phyloP scores from a whole-genome alignment of 352 stramenopile genomes.

The Phytophthora crassamura region DNA sequence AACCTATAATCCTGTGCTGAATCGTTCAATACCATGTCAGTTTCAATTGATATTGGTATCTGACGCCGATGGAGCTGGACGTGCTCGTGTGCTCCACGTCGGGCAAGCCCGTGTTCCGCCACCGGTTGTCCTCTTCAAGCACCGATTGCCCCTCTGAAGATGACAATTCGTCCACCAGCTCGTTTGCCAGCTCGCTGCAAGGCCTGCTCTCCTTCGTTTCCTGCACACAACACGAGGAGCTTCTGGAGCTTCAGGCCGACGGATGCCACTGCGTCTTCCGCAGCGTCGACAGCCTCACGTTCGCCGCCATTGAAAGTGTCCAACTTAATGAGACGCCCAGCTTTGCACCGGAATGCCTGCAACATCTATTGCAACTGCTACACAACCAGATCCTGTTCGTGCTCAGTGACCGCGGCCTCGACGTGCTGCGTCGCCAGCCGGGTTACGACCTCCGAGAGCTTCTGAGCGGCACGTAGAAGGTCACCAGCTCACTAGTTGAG shows the following conservation, averaged over 20 bases:
- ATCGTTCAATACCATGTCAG: too few relatives aligned
- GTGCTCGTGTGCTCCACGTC: conserved; percentile 65
- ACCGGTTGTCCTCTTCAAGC: conserved; percentile 26
- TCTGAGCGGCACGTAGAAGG: conserved; percentile 63
- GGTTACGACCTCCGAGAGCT: conserved; percentile 79
- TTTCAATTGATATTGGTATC: too few relatives aligned
- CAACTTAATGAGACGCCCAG: conserved; percentile 7
- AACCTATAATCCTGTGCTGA: background rate
- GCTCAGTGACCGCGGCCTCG: conserved; percentile 63
- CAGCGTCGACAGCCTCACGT: conserved; percentile 56
- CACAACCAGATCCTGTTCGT: conserved; percentile 70
- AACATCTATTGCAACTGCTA: conserved; percentile 56
- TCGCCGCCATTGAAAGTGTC: conserved; percentile 52
- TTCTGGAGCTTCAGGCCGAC: conserved; percentile 53
- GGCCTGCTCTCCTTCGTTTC: conserved; percentile 66
- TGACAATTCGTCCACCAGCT: conserved; percentile 40
- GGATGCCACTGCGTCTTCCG: conserved; percentile 57
- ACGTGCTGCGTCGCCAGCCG: conserved; percentile 64
- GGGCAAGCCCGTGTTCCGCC: conserved; percentile 68
- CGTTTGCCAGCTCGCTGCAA: conserved; percentile 71
- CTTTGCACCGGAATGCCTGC: conserved; percentile 44
- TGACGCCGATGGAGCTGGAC: conserved; percentile 44
- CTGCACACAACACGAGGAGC: conserved; percentile 64
- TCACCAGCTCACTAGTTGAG: conserved; percentile 50
- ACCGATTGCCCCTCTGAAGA: conserved; percentile 10